Evolutionary conservation across 208 protist genomes (phyloP), one percentile per base, ranked within the genome.

Genomic region (Trypanosoma brucei): DNA sequence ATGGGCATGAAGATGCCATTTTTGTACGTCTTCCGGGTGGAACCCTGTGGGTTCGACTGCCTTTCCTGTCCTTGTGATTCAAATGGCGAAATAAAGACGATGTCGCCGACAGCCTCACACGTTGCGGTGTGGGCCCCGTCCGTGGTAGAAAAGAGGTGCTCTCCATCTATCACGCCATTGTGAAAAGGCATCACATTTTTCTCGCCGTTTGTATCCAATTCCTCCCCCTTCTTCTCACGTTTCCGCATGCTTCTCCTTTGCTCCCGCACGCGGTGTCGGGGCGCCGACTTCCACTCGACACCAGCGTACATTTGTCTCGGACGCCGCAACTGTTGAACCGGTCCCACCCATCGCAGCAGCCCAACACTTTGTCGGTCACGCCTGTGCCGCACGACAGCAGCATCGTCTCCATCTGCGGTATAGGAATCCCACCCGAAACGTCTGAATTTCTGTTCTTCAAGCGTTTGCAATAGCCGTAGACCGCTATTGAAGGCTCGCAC

Each of bases 321-420:
- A 11, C 50, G 65, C 8, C 62, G 71, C 55, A 69, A 59, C 70
- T 88, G 80, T 73, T 86, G 84, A 42, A 67, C 68, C 22, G 76
- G 52, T 5, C 83, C 83, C 33, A 88, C 75, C 75, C 81, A 91
- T 11, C 73, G 79, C 68, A 93, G 68, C 53, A 66, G 58, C 76
- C 46, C 59, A 2, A 42, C 48, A 51, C 57, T 62, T 30, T 7
- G 3, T 3, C 31, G 40, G 55, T 74, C 76, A 31, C 57, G 40
- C 45, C 36, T 40, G 61, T 70, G 66, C 13, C 38, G 37, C 40
- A 82, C 70, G 31, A 54, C 36, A 34, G 56, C 48, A 22, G 22
- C 22, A 22, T 22, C 22, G 22, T 22, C 22, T 22, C 22, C 22
- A 22, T 22, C 22, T 11, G 70, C 78, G 36, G 75, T 58, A 60